Evolutionary conservation across 805 yeast genomes (phyloP).

Genomic region (Jamesozyma hellenica): DNA sequence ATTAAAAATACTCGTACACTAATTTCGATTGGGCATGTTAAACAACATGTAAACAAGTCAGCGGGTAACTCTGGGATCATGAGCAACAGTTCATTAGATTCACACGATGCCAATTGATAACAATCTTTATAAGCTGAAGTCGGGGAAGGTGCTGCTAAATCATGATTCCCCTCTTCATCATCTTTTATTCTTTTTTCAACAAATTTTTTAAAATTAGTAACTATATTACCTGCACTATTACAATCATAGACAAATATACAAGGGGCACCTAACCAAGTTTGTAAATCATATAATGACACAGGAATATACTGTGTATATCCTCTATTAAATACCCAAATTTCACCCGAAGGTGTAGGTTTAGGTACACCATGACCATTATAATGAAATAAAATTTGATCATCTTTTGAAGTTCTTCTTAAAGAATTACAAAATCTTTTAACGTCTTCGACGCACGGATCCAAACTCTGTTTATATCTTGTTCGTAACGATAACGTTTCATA

Average conservation of each 20-base stretch:
- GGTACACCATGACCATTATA: conserved; percentile 99
- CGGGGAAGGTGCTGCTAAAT: conserved; percentile 34
- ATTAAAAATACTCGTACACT: conserved; percentile 85
- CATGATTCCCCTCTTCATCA: conserved; percentile 52
- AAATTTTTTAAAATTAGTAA: conserved; percentile 78
- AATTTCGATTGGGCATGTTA: conserved; percentile 91
- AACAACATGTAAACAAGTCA: conserved; percentile 87
- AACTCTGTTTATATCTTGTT: conserved; percentile 79
- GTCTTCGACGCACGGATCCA: conserved; percentile 95
- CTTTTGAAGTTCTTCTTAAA: conserved; percentile 80
- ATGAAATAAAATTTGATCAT: conserved; percentile 85
- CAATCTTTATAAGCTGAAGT: conserved; percentile 61
- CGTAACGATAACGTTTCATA: conserved; percentile 82
- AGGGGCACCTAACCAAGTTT: conserved; percentile 97
- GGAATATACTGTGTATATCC: conserved; percentile 98
- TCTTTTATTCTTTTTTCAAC: conserved; percentile 84
- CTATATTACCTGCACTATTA: conserved; percentile 87
- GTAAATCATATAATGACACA: conserved; percentile 86
- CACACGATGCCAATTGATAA: conserved; percentile 88
- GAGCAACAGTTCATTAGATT: conserved; percentile 74
- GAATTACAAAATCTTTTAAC: conserved; percentile 85
- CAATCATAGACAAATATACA: conserved; percentile 93
- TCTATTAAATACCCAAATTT: conserved; percentile 95
- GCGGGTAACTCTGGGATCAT: conserved; percentile 94
- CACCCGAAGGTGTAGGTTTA: conserved; percentile 91